A percentile compares a stretch with the other conserved stretches of the same genome.
Evolutionary conservation across 179 eudicot species (phyloP).

Genomic region (Actinidia arguta): DNA sequence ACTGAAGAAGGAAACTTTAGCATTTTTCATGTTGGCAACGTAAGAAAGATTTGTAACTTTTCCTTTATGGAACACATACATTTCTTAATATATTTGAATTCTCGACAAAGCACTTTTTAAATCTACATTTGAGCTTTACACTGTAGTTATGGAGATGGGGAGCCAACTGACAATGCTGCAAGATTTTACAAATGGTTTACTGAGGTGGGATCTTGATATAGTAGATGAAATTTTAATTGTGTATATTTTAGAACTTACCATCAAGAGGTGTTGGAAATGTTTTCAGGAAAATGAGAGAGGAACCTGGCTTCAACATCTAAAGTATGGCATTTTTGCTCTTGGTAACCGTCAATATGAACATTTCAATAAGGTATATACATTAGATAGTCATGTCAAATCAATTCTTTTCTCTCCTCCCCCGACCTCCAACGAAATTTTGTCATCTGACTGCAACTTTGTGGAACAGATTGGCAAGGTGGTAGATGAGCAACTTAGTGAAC

Average conservation of each 20-base stretch:
- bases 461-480: constrained; percentile 51
- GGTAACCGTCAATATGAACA: constrained; percentile 96
- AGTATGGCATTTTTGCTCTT: constrained; percentile 81
- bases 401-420: not conserved
- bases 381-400: not conserved
- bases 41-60: constrained; percentile 38
- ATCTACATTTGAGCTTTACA: not conserved
- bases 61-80: not conserved
- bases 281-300: constrained; percentile 60
- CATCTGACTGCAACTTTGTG: constrained; percentile 2
- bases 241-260: constrained; percentile 9
- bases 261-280: constrained; percentile 1
- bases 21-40: constrained; percentile 96
- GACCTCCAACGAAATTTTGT: not conserved
- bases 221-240: not conserved
- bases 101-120: not conserved
- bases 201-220: constrained; percentile 55
- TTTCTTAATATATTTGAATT: not conserved
- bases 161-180: constrained; percentile 99
- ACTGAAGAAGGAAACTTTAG: constrained; percentile 79
- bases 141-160: constrained; percentile 98
- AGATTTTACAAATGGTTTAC: constrained; percentile 95
- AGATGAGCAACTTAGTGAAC: constrained; percentile 48
- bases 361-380: constrained; percentile 80
- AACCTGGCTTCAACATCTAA: constrained; percentile 70